Evolutionary conservation across 768 basidiomycete genomes (phyloP).

Genomic region (Lepiota subincarnata): DNA sequence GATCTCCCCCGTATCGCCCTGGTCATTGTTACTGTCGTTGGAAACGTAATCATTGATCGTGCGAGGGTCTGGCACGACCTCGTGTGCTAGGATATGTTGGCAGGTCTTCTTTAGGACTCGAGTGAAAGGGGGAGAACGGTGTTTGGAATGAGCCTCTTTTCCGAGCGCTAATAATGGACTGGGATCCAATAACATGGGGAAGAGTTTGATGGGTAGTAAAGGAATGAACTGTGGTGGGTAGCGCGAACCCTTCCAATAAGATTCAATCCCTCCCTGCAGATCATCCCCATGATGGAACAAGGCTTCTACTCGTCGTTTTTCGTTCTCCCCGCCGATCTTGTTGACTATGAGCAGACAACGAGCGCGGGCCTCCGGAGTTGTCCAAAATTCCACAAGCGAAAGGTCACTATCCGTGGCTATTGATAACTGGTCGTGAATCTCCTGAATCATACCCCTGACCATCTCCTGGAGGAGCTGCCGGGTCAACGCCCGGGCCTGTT

Average conservation of each 20-base stretch:
- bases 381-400: slow-evolving; percentile 63
- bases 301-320: slow-evolving; percentile 59
- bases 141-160: neutral
- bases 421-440: slow-evolving; percentile 49
- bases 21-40: slow-evolving; percentile 3
- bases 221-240: slow-evolving; percentile 50
- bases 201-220: slow-evolving; percentile 53
- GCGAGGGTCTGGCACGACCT: slow-evolving; percentile 31
- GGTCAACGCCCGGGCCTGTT: slow-evolving; percentile 67
- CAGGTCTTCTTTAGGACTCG: slow-evolving; percentile 49
- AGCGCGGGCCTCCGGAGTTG: slow-evolving; percentile 70
- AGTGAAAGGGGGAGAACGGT: slow-evolving; percentile 33
- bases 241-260: slow-evolving; percentile 65
- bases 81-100: slow-evolving; percentile 47
- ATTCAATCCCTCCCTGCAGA: slow-evolving; percentile 1
- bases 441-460: slow-evolving; percentile 54
- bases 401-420: slow-evolving; percentile 6
- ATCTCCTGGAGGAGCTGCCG: slow-evolving; percentile 77
- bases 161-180: slow-evolving; percentile 1
- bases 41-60: slow-evolving; percentile 16
- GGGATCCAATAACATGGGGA: slow-evolving; percentile 27
- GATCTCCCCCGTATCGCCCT: slow-evolving; percentile 32
- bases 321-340: slow-evolving; percentile 73
- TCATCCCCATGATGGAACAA: slow-evolving; percentile 40
- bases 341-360: slow-evolving; percentile 73